Evolutionary conservation across 2,329 filamentous ascomycete species (phyloP).

Genomic region (Alternaria sp.): DNA sequence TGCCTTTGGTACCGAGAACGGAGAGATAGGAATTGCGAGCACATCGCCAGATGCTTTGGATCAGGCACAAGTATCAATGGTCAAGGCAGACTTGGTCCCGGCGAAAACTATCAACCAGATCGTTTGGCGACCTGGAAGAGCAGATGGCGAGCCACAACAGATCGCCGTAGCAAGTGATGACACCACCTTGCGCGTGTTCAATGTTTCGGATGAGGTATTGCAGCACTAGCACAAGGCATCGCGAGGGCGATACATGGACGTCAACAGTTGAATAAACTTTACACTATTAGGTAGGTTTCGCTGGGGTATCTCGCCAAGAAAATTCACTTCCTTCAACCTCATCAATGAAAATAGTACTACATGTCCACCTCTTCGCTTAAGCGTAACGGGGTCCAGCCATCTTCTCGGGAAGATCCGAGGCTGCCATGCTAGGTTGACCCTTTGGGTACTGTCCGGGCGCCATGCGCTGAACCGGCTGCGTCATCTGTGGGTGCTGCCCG

Average conservation of each 20-base stretch:
- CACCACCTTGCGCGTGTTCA: slow-evolving; percentile 47
- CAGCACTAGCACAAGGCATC: background rate
- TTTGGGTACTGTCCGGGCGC: slow-evolving; percentile 1
- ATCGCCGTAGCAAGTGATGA: slow-evolving; percentile 53
- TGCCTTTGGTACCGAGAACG: slow-evolving; percentile 44
- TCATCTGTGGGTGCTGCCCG: background rate
- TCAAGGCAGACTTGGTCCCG: slow-evolving; percentile 24
- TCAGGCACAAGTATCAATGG: slow-evolving; percentile 16
- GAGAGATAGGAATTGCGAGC: slow-evolving; percentile 30
- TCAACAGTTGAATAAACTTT: background rate
- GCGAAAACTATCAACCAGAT: slow-evolving; percentile 42
- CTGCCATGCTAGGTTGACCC: background rate
- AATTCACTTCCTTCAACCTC: background rate
- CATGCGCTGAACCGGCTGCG: slow-evolving; percentile 10
- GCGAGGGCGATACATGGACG: background rate
- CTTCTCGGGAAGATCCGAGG: slow-evolving; percentile 23
- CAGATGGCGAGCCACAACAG: slow-evolving; percentile 23
- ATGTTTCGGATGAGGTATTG: slow-evolving; percentile 9
- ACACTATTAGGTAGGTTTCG: background rate
- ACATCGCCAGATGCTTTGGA: slow-evolving; percentile 14
- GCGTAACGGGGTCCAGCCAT: slow-evolving; percentile 21
- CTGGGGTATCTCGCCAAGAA: slow-evolving; percentile 8
- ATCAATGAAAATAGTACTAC: background rate
- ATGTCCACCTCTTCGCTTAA: background rate
- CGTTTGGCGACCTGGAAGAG: slow-evolving; percentile 37